Conservation (phyloP, 768 basidiomycete species). For the Serendipita sp. region DNA sequence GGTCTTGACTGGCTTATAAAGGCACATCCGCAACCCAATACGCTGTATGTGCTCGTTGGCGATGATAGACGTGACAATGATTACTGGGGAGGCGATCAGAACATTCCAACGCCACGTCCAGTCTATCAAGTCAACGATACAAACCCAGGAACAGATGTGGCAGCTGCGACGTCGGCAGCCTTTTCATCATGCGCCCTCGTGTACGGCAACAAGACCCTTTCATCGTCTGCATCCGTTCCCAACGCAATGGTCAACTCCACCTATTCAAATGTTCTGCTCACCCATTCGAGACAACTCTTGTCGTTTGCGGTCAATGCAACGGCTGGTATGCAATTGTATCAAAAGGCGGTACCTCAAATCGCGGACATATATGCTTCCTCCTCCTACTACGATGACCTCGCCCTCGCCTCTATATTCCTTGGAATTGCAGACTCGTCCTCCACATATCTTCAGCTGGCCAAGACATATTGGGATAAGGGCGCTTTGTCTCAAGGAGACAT, state of each 20-base stretch:
- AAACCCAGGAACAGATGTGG: slow-evolving; percentile 77
- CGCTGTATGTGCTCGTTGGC: slow-evolving; percentile 64
- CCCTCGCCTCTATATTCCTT: slow-evolving; percentile 61
- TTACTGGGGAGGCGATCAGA: slow-evolving; percentile 82
- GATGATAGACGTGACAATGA: slow-evolving; percentile 51
- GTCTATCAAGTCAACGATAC: slow-evolving; percentile 66
- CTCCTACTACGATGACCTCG: slow-evolving; percentile 54
- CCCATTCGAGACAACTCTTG: slow-evolving; percentile 63
- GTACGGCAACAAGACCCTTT: slow-evolving; percentile 47
- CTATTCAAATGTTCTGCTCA: slow-evolving; percentile 53
- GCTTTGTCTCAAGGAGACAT: slow-evolving; percentile 33
- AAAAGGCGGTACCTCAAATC: slow-evolving; percentile 49
- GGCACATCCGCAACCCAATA: slow-evolving; percentile 63
- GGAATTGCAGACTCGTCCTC: slow-evolving; percentile 52
- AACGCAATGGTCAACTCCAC: slow-evolving; percentile 55
- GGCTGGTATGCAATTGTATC: slow-evolving; percentile 44
- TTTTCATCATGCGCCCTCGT: slow-evolving; percentile 76
- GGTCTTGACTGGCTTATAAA: slow-evolving; percentile 85
- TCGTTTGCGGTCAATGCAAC: slow-evolving; percentile 55
- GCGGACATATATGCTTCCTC: slow-evolving; percentile 54
- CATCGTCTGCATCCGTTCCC: slow-evolving; percentile 29
- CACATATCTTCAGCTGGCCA: slow-evolving; percentile 44
- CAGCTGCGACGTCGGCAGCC: slow-evolving; percentile 68
- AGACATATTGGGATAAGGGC: slow-evolving; percentile 41
- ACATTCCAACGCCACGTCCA: slow-evolving; percentile 57